Base-by-base conservation (phyloP, 106 monocot species). In the Dendrobium officinale region DNA sequence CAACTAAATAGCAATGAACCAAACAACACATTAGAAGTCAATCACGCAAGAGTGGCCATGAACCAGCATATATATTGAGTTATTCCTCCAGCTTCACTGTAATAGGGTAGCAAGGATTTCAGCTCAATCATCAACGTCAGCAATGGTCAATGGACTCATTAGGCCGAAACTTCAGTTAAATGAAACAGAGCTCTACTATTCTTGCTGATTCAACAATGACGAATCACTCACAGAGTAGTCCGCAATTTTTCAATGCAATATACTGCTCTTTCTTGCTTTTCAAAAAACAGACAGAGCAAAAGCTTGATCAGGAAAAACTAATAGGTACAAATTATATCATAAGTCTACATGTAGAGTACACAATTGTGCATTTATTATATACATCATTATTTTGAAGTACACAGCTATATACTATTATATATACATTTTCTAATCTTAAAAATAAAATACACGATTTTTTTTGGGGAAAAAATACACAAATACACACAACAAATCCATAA, bases 1-100 rank as follows among this genome's bases (percentile, higher is more conserved):
- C 13, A 56, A 17, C 56, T 56, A 56, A 15, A 56, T 56, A 56
- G 13, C 56, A 56, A 3, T 15, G 56, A 56, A 16, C 56, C 19
- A 56, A 56, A 56, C 56, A 56, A 56, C 56, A 56, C 56, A 3
- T 56, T 45, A 45, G 13, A 56, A 56, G 56, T 22, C 22, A 2
- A 61, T 10, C 22, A 22, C 8, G 61, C n/a, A 61, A n/a, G 61
- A 61, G n/a, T 61, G 22, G 8, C n/a, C 61, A 61, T n/a, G 61
- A 1, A 61, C 24, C 61, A n/a, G n/a, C 3, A 61, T 61, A 61
- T 19, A 61, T 61, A 61, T 22, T 61, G 61, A 17, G 4, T 61
- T 61, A 61, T 22, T 61, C n/a, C 61, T 61, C 22, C n/a, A 70
- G 33, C 70, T 70, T 70, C 27, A 67, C 67, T 67, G 27, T 67